Conservation (phyloP, 495 filamentous ascomycete species). For the Aspergillus sclerotiicarbonarius region DNA sequence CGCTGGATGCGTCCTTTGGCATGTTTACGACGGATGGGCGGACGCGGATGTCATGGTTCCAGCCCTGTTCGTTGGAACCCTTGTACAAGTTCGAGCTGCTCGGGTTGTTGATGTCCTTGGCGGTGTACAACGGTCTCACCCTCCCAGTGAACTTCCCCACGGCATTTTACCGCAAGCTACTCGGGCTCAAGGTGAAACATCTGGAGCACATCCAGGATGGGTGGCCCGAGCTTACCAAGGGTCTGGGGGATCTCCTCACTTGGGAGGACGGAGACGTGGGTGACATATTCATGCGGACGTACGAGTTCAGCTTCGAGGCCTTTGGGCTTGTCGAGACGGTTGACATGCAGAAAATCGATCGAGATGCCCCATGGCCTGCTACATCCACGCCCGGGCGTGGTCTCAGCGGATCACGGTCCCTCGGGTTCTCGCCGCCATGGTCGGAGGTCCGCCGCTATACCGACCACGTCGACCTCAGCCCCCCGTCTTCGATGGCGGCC, state of each 20-base stretch:
- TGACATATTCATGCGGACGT: slow-evolving; percentile 76
- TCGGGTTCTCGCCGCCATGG: slow-evolving; percentile 23
- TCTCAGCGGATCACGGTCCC: slow-evolving; percentile 7
- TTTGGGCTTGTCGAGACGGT: slow-evolving; percentile 57
- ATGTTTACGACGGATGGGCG: slow-evolving; percentile 72
- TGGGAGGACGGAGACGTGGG: slow-evolving; percentile 81
- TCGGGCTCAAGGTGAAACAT: slow-evolving; percentile 61
- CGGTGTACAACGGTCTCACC: slow-evolving; percentile 92
- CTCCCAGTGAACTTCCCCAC: slow-evolving; percentile 84
- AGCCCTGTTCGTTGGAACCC: slow-evolving; percentile 73
- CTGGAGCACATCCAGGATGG: slow-evolving; percentile 78
- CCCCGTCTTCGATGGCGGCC: slow-evolving; percentile 27
- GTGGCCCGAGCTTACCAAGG: slow-evolving; percentile 77
- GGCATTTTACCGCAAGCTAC: slow-evolving; percentile 77
- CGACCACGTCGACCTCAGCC: slow-evolving; percentile 19
- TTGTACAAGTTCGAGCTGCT: slow-evolving; percentile 88
- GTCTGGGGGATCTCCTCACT: slow-evolving; percentile 64
- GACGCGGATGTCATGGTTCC: slow-evolving; percentile 83
- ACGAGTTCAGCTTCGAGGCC: slow-evolving; percentile 77
- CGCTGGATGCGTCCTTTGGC: slow-evolving; percentile 71
- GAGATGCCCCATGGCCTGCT: slow-evolving; percentile 40
- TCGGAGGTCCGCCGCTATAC: slow-evolving; percentile 24
- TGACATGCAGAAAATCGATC: slow-evolving; percentile 50
- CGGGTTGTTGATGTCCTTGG: slow-evolving; percentile 81
- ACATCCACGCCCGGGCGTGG: slow-evolving; percentile 7